Evolutionary conservation across 148 eudicot genomes (phyloP).

Genomic region (Nepenthes mirabilis): DNA sequence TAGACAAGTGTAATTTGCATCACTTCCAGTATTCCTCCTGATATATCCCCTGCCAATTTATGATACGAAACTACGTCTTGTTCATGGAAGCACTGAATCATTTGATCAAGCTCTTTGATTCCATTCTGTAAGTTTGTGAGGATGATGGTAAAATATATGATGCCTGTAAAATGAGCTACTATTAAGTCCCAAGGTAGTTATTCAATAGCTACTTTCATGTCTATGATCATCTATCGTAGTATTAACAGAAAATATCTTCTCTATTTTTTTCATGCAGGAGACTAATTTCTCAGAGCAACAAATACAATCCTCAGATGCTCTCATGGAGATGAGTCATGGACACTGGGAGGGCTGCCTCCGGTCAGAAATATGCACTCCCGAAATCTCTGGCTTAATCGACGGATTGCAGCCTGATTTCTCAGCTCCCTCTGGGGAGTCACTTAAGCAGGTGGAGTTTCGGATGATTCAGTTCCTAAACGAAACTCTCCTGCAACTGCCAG

Average conservation of each 20-base stretch:
- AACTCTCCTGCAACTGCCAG: conserved; percentile 51
- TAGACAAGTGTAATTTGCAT: no score
- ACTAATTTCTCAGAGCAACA: conserved; percentile 62
- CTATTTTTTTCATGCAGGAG: conserved; percentile 39
- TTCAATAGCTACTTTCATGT: no score
- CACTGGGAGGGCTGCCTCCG: conserved; percentile 89
- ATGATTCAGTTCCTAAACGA: conserved; percentile 77
- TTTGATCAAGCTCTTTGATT: no score
- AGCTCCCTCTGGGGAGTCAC: conserved; percentile 94
- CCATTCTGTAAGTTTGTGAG: no score
- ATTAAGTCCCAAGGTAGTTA: no score
- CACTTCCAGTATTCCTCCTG: no score
- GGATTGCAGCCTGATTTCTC: conserved; percentile 80
- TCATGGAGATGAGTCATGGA: conserved; percentile 84
- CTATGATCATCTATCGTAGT: neutral
- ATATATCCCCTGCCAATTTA: no score
- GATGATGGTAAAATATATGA: no score
- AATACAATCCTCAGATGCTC: conserved; percentile 66
- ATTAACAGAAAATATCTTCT: neutral
- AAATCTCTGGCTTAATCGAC: conserved; percentile 45
- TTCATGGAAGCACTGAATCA: no score
- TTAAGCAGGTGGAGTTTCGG: conserved; percentile 87
- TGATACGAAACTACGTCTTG: no score
- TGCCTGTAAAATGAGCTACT: no score
- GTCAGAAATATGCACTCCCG: conserved; percentile 72